These are phyloP conservation scores for Mycena crocata DNA, from an alignment of 768 basidiomycete species.

Conservation along the genomic window DNA sequence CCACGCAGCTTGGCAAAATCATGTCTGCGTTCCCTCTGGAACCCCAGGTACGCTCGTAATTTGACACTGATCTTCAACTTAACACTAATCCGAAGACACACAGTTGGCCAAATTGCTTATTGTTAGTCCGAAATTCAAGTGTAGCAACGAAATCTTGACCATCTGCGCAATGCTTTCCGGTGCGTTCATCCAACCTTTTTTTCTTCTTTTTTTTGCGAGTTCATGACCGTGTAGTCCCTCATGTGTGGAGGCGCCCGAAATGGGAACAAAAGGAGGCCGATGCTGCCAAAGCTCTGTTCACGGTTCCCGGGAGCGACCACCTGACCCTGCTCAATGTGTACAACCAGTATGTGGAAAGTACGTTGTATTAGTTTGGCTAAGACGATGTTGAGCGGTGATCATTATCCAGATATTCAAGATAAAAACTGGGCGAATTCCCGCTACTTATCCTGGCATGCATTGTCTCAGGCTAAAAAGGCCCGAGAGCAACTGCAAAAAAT, in stretches of 20 bases:
- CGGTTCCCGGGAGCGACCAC: conserved; percentile 97
- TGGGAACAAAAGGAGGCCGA: conserved; percentile 98
- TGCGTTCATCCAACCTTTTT: conserved; percentile 44
- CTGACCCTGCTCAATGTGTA: conserved; percentile 92
- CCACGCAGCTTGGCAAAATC: conserved; percentile 93
- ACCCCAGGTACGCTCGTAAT: conserved; percentile 72
- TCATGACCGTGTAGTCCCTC: conserved; percentile 61
- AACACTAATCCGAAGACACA: conserved; percentile 97
- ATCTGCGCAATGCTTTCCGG: conserved; percentile 97
- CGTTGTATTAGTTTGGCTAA: conserved; percentile 79
- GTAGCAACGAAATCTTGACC: conserved; percentile 94
- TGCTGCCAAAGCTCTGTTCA: conserved; percentile 98
- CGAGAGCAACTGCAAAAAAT: conserved; percentile 86
- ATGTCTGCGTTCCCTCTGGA: conserved; percentile 99
- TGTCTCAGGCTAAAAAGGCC: conserved; percentile 93
- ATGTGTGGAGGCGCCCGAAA: conserved; percentile 96
- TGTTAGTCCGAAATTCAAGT: conserved; percentile 92
- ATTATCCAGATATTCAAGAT: conserved; percentile 70
- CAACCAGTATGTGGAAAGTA: conserved; percentile 88
- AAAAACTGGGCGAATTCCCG: conserved; percentile 92
- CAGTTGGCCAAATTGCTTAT: conserved; percentile 97
- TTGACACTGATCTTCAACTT: conserved; percentile 42
- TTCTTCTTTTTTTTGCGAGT: background rate
- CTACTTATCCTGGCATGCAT: conserved; percentile 83
- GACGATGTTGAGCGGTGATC: conserved; percentile 78